Conservation (phyloP, 2,329 filamentous ascomycete genomes). For the Achaetomium macrosporum region DNA sequence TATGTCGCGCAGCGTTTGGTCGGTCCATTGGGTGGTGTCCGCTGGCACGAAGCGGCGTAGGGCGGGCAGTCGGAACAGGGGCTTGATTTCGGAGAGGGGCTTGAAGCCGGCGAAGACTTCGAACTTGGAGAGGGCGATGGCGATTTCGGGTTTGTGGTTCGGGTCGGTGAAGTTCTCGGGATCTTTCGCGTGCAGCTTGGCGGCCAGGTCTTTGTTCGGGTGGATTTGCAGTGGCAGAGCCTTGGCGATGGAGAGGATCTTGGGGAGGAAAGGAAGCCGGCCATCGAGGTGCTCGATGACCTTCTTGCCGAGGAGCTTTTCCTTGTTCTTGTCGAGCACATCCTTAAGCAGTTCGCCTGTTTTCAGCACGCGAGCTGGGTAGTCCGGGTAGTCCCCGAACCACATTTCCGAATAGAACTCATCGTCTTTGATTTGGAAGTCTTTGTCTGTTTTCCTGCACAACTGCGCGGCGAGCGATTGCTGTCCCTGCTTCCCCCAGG, state of each 20-base stretch:
- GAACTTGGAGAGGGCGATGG: conserved; percentile 63
- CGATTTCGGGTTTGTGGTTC: conserved; percentile 79
- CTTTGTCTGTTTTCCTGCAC: conserved; percentile 57
- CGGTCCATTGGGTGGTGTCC: conserved; percentile 41
- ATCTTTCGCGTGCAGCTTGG: conserved; percentile 56
- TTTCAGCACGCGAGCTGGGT: conserved; percentile 57
- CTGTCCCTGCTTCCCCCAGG: conserved; percentile 64
- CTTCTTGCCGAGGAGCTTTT: conserved; percentile 57
- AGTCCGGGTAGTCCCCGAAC: conserved; percentile 71
- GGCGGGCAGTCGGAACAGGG: conserved; percentile 49
- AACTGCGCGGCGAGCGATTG: conserved; percentile 60
- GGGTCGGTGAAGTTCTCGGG: conserved; percentile 62
- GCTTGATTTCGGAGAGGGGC: conserved; percentile 53
- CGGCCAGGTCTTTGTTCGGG: conserved; percentile 62
- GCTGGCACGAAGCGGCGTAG: conserved; percentile 49
- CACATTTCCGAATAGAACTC: conserved; percentile 63
- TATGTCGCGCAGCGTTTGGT: conserved; percentile 52
- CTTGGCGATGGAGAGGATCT: conserved; percentile 70
- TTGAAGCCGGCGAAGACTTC: conserved; percentile 75
- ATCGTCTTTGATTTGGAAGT: conserved; percentile 58
- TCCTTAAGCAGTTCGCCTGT: conserved; percentile 60
- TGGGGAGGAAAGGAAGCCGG: conserved; percentile 67
- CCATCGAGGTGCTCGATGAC: conserved; percentile 56
- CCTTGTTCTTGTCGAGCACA: conserved; percentile 55
- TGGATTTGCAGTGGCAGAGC: conserved; percentile 71